Conservation (phyloP, 192 early-diverging fungal genomes). For the Spizellomyces punctatus region DNA sequence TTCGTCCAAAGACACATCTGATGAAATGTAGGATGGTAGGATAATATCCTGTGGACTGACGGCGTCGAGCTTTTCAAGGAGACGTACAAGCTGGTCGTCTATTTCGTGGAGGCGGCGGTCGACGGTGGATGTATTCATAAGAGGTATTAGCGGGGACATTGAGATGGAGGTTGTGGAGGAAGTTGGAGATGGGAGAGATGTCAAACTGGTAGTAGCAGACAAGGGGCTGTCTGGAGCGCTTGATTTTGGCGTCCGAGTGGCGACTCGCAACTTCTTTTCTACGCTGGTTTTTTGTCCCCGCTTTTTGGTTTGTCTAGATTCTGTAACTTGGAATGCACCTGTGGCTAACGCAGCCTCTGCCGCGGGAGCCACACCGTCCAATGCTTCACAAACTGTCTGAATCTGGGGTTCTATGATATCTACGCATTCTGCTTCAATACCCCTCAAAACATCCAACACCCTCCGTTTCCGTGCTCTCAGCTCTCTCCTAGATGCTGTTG, state of each 20-base stretch:
- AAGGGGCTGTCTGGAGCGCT: neutral
- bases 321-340: neutral
- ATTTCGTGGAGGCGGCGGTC: slow-evolving; percentile 27
- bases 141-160: neutral
- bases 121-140: slow-evolving; percentile 4
- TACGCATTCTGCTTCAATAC: slow-evolving; percentile 4
- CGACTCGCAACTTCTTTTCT: neutral
- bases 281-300: neutral
- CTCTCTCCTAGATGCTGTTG: slow-evolving; percentile 6
- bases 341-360: neutral
- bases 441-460: neutral
- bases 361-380: slow-evolving; percentile 6
- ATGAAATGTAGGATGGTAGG: neutral
- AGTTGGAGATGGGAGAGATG: too few species aligned
- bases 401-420: neutral
- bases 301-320: neutral
- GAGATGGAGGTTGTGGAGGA: neutral
- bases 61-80: slow-evolving; percentile 40
- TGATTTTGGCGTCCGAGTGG: neutral
- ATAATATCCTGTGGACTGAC: slow-evolving; percentile 28
- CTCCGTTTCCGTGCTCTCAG: slow-evolving; percentile 26
- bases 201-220: neutral
- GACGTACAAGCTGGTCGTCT: slow-evolving; percentile 37
- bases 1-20: neutral
- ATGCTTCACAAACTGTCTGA: neutral